These are phyloP conservation scores for Sporisorium iseilematis-ciliati DNA, from an alignment of 1,284 basidiomycete species.

Conservation along the genomic window DNA sequence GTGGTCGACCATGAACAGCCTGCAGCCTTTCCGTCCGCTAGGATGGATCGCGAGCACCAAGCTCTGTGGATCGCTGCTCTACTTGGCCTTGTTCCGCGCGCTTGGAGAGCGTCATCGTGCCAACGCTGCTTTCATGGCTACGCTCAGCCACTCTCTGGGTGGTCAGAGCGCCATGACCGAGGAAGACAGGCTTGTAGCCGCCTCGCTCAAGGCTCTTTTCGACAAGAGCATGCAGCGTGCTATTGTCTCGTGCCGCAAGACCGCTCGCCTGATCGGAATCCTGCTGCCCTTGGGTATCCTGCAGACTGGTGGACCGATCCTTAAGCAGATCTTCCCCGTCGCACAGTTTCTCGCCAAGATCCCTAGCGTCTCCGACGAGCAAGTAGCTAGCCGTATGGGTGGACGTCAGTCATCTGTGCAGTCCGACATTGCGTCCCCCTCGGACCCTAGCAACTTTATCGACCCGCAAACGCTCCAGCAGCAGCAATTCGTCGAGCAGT, in stretches of 20 bases:
- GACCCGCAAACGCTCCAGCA: slow-evolving; percentile 39
- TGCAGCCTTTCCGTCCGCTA: slow-evolving; percentile 58
- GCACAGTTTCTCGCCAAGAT: slow-evolving; percentile 61
- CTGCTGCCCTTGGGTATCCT: slow-evolving; percentile 53
- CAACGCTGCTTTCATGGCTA: slow-evolving; percentile 51
- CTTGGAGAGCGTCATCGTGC: slow-evolving; percentile 53
- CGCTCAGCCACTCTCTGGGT: slow-evolving; percentile 34
- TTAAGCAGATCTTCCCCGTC: slow-evolving; percentile 56
- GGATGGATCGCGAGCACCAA: slow-evolving; percentile 60
- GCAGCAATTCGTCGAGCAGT: slow-evolving; percentile 17
- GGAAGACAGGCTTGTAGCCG: slow-evolving; percentile 46
- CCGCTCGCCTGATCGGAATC: slow-evolving; percentile 52
- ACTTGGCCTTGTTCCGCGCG: slow-evolving; percentile 54
- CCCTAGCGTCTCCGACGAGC: slow-evolving; percentile 43
- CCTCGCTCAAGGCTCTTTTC: slow-evolving; percentile 48
- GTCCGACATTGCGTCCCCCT: slow-evolving; percentile 2
- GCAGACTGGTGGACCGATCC: slow-evolving; percentile 57
- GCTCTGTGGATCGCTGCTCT: slow-evolving; percentile 53
- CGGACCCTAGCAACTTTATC: slow-evolving; percentile 24
- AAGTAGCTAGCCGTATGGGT: slow-evolving; percentile 23
- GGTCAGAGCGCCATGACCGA: slow-evolving; percentile 34
- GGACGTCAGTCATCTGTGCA: slow-evolving; percentile 10
- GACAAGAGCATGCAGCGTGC: slow-evolving; percentile 52
- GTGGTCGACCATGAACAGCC: slow-evolving; percentile 55
- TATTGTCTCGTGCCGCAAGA: slow-evolving; percentile 51